Conservation (phyloP, 1,139 yeast genomes). For the Saccharomycopsis phalli region DNA sequence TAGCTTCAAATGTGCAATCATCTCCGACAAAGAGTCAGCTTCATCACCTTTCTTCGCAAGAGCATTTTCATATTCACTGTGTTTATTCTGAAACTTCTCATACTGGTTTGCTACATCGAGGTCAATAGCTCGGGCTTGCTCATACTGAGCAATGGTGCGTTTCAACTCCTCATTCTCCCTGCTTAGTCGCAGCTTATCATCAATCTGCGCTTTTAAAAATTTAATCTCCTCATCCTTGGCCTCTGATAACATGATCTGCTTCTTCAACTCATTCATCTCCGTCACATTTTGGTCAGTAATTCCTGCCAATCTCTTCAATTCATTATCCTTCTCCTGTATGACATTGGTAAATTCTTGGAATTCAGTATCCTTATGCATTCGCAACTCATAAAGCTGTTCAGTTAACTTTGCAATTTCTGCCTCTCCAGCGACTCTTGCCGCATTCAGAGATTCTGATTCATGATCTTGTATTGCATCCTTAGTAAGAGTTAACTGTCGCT, state of each 20-base stretch:
- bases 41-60: conserved; percentile 18
- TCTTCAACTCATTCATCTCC: conserved; percentile 18
- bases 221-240: conserved; percentile 8
- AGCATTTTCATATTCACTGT: conserved; percentile 3
- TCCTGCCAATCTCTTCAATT: too few species aligned
- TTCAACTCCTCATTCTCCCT: conserved; percentile 22
- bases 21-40: conserved; percentile 16
- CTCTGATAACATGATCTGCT: conserved; percentile 4
- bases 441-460: too few species aligned
- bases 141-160: conserved; percentile 17
- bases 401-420: too few species aligned
- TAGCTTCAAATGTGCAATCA: conserved; percentile 5
- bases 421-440: too few species aligned
- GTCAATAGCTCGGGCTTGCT: conserved; percentile 4
- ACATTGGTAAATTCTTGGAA: too few species aligned
- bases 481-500: too few species aligned
- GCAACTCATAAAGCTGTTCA: too few species aligned
- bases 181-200: conserved; percentile 11
- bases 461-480: too few species aligned
- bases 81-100: conserved; percentile 13
- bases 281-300: too few species aligned
- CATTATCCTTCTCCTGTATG: too few species aligned
- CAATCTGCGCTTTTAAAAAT: conserved; percentile 1
- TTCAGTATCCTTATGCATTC: too few species aligned
- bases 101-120: conserved; percentile 2